These are phyloP conservation scores for Diaporthe longicolla DNA, from an alignment of 2,329 filamentous ascomycete genomes.

Conservation along the genomic window DNA sequence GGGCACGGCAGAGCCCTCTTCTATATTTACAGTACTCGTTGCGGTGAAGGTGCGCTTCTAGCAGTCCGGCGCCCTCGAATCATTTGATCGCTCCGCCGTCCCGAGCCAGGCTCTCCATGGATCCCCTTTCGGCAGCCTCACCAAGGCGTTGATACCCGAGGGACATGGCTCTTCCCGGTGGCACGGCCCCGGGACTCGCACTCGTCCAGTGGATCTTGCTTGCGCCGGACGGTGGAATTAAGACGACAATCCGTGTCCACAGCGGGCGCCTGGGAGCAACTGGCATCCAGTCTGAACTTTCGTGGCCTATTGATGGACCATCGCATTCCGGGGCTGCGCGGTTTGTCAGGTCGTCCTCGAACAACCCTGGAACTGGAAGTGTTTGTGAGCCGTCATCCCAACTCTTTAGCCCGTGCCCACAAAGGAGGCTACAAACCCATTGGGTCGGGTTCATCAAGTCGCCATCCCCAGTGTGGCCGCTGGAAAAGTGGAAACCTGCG, in stretches of 20 bases:
- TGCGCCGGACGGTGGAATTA: not conserved
- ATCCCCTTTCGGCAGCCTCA: slow-evolving; percentile 20
- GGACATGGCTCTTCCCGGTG: slow-evolving; percentile 41
- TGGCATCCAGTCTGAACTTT: not conserved
- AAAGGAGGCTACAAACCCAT: slow-evolving; percentile 27
- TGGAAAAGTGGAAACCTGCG: slow-evolving; percentile 33
- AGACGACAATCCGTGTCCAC: not conserved
- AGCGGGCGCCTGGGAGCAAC: not conserved
- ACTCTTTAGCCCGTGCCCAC: slow-evolving; percentile 19
- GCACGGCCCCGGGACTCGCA: slow-evolving; percentile 13
- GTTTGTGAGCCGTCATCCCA: slow-evolving; percentile 34
- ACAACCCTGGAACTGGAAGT: slow-evolving; percentile 25
- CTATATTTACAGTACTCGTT: slow-evolving; percentile 30
- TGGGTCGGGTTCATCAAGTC: slow-evolving; percentile 26
- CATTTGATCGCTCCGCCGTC: slow-evolving; percentile 15
- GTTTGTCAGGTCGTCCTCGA: slow-evolving; percentile 9
- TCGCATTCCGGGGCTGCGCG: slow-evolving; percentile 6
- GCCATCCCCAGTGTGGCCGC: slow-evolving; percentile 27
- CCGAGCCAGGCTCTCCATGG: slow-evolving; percentile 27
- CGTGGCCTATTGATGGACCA: not conserved
- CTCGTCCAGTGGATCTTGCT: not conserved
- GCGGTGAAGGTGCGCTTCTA: slow-evolving; percentile 17
- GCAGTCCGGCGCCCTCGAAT: slow-evolving; percentile 11
- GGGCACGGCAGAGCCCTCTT: slow-evolving; percentile 28
- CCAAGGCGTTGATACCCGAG: slow-evolving; percentile 36